phyloP scores from a whole-genome alignment of 2,329 filamentous ascomycete species.

The Tolypocladium capitatum region DNA sequence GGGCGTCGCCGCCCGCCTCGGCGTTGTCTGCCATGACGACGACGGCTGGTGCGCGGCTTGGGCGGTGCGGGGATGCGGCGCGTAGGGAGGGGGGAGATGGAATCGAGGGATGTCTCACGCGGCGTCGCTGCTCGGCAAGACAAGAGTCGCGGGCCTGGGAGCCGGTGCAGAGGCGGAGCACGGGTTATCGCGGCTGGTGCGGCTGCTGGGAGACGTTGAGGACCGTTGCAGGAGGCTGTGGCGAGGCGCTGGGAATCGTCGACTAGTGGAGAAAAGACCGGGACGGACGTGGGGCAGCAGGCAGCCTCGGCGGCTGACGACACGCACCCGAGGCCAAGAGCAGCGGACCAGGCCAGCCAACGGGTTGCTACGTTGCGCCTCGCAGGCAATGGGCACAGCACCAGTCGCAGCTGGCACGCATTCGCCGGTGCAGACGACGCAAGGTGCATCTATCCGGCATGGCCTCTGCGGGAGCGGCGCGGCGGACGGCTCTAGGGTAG shows the following conservation, averaged over 20 bases:
- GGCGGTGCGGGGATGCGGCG: neutral
- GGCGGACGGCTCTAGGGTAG: neutral
- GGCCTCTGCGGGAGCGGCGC: too few relatives aligned
- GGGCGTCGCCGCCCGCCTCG: conserved; percentile 49
- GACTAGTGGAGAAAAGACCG: too few relatives aligned
- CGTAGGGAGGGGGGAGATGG: neutral
- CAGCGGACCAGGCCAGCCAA: too few relatives aligned
- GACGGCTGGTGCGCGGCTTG: conserved; percentile 4
- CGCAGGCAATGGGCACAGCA: too few relatives aligned
- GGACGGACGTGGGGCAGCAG: neutral
- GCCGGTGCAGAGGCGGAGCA: neutral
- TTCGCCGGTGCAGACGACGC: too few relatives aligned
- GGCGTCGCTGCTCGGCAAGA: neutral
- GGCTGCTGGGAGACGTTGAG: neutral
- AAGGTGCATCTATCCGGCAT: too few relatives aligned
- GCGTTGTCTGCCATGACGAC: conserved; percentile 51
- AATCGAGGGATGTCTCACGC: neutral
- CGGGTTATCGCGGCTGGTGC: neutral
- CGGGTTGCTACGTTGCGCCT: too few relatives aligned
- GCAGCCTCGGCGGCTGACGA: too few relatives aligned
- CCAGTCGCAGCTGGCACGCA: too few relatives aligned
- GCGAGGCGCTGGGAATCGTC: neutral
- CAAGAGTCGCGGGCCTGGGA: neutral
- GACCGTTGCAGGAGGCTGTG: neutral
- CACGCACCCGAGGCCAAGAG: too few relatives aligned